Conservation (phyloP, 2,329 filamentous ascomycete species). For the Colletotrichum lentis region DNA sequence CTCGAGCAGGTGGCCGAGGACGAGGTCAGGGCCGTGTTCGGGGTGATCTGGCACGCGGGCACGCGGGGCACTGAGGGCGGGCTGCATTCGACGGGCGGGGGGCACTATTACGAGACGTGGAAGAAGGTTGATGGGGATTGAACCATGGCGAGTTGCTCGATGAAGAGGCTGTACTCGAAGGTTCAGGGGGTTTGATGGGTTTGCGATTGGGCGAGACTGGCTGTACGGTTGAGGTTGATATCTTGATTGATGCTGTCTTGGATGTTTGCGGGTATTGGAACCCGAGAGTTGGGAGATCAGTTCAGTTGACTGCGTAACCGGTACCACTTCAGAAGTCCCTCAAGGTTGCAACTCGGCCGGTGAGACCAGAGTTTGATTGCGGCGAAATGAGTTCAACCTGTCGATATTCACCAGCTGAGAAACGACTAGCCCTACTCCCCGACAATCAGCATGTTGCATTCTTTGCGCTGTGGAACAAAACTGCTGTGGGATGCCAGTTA, state of each 20-base stretch:
- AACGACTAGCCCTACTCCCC: neutral
- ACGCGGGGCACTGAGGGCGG: constrained; percentile 13
- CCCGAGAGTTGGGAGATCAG: neutral
- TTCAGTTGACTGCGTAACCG: neutral
- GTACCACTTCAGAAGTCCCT: neutral
- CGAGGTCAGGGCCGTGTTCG: constrained; percentile 37
- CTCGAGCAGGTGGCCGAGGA: constrained; percentile 30
- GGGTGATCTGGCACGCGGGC: constrained; percentile 17
- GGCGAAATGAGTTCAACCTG: neutral
- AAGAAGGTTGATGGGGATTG: constrained; percentile 30
- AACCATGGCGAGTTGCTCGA: constrained; percentile 25
- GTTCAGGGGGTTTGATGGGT: neutral
- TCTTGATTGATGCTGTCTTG: neutral
- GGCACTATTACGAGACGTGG: constrained; percentile 37
- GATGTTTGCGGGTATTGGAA: neutral
- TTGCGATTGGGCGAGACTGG: neutral
- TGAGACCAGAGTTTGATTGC: neutral
- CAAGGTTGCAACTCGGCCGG: neutral
- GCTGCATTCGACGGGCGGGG: constrained; percentile 14
- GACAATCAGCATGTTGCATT: neutral
- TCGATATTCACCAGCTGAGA: too few species aligned
- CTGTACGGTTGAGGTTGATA: neutral
- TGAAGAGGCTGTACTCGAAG: constrained; percentile 35
- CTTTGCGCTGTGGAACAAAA: neutral
- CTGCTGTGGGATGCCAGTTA: neutral